A percentile compares a stretch with the other conserved stretches of the same genome.
Evolutionary conservation across 345 rosid species (phyloP).

Genomic region (Lenwebbia sp.): DNA sequence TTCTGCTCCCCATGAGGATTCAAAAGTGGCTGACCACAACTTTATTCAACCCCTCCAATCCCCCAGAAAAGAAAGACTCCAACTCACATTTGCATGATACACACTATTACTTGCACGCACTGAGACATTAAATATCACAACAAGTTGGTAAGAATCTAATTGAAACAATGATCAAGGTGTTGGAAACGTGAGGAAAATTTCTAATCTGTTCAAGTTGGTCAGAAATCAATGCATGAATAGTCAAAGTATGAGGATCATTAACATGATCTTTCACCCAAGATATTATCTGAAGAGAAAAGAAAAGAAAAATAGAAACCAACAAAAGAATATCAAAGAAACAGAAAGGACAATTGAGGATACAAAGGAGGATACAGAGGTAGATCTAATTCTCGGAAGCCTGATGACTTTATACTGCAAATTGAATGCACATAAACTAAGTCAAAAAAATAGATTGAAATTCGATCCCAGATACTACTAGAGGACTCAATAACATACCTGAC

Average conservation of each 20-base stretch:
- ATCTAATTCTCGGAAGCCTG: slow-evolving; percentile 52
- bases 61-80: background rate
- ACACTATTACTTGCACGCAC: background rate
- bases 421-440: background rate
- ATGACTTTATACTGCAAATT: slow-evolving; percentile 52
- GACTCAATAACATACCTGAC: background rate
- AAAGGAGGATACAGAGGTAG: slow-evolving; percentile 77
- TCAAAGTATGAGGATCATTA: no score
- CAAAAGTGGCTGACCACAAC: background rate
- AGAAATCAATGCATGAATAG: no score
- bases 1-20: background rate
- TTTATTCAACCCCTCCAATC: background rate
- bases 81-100: background rate
- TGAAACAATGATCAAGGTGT: background rate
- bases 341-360: slow-evolving; percentile 50
- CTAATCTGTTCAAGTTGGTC: no score
- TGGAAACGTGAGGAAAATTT: background rate
- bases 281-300: background rate
- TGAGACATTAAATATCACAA: background rate
- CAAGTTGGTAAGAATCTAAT: background rate
- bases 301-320: background rate
- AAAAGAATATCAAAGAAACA: background rate
- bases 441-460: background rate
- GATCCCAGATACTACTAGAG: background rate
- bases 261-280: background rate